These are phyloP conservation scores for Curvularia sp. DNA, from an alignment of 2,329 filamentous ascomycete species.

Conservation along the genomic window DNA sequence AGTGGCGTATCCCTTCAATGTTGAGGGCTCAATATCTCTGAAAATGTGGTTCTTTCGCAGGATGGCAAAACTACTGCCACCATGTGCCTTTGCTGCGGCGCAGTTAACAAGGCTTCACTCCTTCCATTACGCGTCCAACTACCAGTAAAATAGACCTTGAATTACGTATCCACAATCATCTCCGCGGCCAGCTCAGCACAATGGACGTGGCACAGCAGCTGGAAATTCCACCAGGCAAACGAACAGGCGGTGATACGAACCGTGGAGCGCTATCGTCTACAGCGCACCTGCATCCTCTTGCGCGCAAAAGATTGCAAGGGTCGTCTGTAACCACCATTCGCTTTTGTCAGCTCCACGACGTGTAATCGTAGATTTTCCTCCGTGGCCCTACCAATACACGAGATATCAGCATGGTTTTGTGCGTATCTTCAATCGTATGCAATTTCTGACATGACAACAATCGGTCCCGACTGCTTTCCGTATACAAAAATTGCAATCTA, in stretches of 20 bases:
- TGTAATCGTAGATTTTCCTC: neutral
- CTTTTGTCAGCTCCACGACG: neutral
- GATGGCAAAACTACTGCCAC: neutral
- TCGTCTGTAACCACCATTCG: neutral
- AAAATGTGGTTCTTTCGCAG: neutral
- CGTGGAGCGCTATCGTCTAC: neutral
- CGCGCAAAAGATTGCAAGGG: neutral
- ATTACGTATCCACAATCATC: conserved; percentile 5
- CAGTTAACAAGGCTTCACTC: neutral
- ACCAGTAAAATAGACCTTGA: neutral
- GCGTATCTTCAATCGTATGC: neutral
- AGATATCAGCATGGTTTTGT: neutral
- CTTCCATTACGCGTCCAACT: conserved; percentile 1
- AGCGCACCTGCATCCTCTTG: neutral
- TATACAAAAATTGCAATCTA: neutral
- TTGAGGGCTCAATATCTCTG: neutral
- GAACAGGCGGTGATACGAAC: neutral
- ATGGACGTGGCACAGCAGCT: neutral
- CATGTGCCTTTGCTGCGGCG: conserved; percentile 5
- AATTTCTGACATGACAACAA: neutral
- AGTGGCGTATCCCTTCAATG: neutral
- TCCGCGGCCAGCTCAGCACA: neutral
- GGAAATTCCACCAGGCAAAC: neutral
- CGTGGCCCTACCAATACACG: neutral
- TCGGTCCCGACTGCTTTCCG: neutral